Evolutionary conservation across 2,329 filamentous ascomycete genomes (phyloP).

Genomic region (Aspergillus brunneoviolaceus): DNA sequence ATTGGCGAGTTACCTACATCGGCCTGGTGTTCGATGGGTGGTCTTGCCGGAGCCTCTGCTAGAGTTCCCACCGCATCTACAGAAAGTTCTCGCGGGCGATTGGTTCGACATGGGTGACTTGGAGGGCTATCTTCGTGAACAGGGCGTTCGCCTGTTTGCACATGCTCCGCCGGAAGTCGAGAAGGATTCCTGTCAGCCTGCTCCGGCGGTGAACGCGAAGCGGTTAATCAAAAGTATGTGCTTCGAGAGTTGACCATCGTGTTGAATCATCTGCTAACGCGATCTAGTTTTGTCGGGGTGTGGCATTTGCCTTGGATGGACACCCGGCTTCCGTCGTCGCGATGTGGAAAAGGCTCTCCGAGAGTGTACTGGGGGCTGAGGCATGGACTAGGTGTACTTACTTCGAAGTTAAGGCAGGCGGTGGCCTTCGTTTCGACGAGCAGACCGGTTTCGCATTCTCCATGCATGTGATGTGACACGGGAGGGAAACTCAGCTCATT

Average conservation of each 20-base stretch:
- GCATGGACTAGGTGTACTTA: neutral
- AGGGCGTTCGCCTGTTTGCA: slow-evolving; percentile 15
- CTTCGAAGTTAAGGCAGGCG: too few species aligned
- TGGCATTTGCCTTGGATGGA: slow-evolving; percentile 26
- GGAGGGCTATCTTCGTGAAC: slow-evolving; percentile 22
- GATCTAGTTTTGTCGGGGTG: slow-evolving; percentile 19
- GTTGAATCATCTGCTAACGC: neutral
- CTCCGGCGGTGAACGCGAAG: slow-evolving; percentile 10
- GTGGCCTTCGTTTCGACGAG: too few species aligned
- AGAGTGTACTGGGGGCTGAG: neutral
- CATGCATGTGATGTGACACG: neutral
- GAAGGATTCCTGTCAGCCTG: neutral
- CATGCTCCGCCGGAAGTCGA: neutral
- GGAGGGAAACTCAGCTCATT: too few species aligned
- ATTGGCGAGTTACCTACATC: slow-evolving; percentile 2
- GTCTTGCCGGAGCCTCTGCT: slow-evolving; percentile 17
- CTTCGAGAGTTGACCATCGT: neutral
- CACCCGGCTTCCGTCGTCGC: slow-evolving; percentile 23
- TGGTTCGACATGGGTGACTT: slow-evolving; percentile 28
- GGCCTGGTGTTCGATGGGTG: slow-evolving; percentile 10
- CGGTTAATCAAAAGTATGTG: slow-evolving; percentile 21
- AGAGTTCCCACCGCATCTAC: slow-evolving; percentile 12
- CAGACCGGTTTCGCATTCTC: too few species aligned
- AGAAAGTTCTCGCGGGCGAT: slow-evolving; percentile 21
- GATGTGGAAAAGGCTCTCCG: slow-evolving; percentile 25